Base-by-base conservation (phyloP, 306 rosid genomes). In the Vigna trinervia region DNA sequence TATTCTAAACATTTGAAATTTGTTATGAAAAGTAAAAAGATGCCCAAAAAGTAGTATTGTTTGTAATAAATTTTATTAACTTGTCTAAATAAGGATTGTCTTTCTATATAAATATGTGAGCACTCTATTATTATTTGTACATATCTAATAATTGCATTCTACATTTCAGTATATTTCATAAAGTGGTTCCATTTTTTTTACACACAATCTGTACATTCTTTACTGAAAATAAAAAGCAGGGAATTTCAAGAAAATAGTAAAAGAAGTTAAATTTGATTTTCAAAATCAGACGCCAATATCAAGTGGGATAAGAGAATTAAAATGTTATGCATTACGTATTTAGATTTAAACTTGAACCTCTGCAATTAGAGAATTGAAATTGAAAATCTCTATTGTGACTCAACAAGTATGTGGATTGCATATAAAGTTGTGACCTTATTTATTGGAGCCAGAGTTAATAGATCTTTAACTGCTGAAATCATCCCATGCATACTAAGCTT, bases 401-500 rank as follows among this genome's bases (percentile, higher is more conserved):
- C 53, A 50, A 48, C 5, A 63, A 53, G 14, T 53, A 13, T 61
- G 48, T 64, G 56, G 34, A 71, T 34, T 76, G 66, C 22, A 7
- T 43, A 53, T 30, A 30, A 30, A 38, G 45, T 8, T 69, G 17
- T 78, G 75, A 94, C 98, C 97, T 94, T 94, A 70, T 88, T 86
- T 46, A 84, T 15, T 81, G 98, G 90, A 88, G 98, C 98, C 8
- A 92, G 87, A 73, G 87, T 96, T 82, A 92, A 79, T 58, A 94
- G 93, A 80, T 94, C 98, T 87, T 92, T 94, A 63, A 94, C 78
- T 51, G 98, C 82, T 79, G 92, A 84, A 80, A 85, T 70, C 98
- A 94, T 90, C 39, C 98, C 97, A 80, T 92, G 93, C 46, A 86
- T 87, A 84, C 97, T 94, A 54, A 94, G 97, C 87, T 89, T 92